Percentiles rank a stretch among this genome's conserved stretches.
Evolutionary conservation across 805 yeast genomes (phyloP).

Genomic region (Komagataella pseudopastoris): DNA sequence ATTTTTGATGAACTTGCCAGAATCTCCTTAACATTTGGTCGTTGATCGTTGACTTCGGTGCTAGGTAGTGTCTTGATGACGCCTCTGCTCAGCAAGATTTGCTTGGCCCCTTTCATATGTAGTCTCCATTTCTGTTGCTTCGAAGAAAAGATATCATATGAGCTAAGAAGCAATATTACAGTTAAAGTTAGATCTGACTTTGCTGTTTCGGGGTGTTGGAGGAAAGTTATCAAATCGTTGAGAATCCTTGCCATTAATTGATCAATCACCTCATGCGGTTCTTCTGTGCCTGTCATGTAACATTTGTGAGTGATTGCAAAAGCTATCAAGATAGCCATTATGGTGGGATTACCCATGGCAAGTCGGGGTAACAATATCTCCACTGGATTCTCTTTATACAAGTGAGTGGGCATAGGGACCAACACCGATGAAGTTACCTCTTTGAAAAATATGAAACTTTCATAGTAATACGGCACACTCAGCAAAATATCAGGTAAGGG

Average conservation of each 20-base stretch:
- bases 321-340: constrained; percentile 42
- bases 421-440: constrained; percentile 45
- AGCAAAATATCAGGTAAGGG: constrained; percentile 49
- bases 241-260: constrained; percentile 44
- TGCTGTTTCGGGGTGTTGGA: constrained; percentile 36
- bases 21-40: constrained; percentile 1
- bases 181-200: constrained; percentile 59
- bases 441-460: constrained; percentile 49
- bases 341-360: constrained; percentile 46
- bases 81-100: constrained; percentile 42
- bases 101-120: constrained; percentile 56
- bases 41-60: constrained; percentile 6
- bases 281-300: constrained; percentile 10
- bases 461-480: constrained; percentile 45
- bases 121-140: constrained; percentile 43
- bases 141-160: constrained; percentile 36
- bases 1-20: constrained; percentile 7
- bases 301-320: constrained; percentile 29
- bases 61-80: constrained; percentile 13
- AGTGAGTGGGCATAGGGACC: constrained; percentile 49
- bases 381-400: constrained; percentile 54
- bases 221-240: constrained; percentile 35
- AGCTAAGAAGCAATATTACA: constrained; percentile 41
- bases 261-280: constrained; percentile 29
- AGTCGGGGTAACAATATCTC: constrained; percentile 48